Percentiles rank a stretch among this genome's conserved stretches.
phyloP scores from a whole-genome alignment of 371 early-diverging fungal genomes.

The Catenaria anguillulae region DNA sequence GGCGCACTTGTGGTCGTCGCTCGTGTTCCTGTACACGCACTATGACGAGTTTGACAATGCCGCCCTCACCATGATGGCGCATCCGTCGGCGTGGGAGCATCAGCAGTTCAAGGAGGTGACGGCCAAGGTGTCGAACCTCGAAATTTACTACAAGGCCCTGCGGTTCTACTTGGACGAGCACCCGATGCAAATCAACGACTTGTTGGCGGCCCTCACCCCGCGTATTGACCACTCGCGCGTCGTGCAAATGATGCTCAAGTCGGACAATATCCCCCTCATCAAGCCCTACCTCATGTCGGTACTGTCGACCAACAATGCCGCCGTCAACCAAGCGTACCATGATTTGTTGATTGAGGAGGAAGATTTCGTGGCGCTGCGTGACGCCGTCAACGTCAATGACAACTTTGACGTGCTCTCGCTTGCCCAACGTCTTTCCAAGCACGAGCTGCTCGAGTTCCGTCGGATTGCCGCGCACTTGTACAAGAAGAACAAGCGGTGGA shows the following conservation, averaged over 20 bases:
- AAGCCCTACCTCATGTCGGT: constrained; percentile 83
- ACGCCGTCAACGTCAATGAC: constrained; percentile 77
- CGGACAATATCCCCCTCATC: constrained; percentile 89
- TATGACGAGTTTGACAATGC: constrained; percentile 97
- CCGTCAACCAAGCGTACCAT: constrained; percentile 84
- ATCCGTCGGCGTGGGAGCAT: constrained; percentile 85
- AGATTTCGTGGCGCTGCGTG: constrained; percentile 76
- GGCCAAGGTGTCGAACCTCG: constrained; percentile 87
- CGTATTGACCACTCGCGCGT: constrained; percentile 91
- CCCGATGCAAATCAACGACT: constrained; percentile 78
- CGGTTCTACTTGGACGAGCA: constrained; percentile 91
- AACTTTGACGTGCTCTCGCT: constrained; percentile 83
- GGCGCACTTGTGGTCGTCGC: constrained; percentile 88
- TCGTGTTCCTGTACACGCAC: constrained; percentile 92
- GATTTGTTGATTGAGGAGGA: constrained; percentile 93
- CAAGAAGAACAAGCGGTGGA: constrained; percentile 86
- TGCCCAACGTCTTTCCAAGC: constrained; percentile 80
- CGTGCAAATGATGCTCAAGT: constrained; percentile 86
- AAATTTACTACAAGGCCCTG: constrained; percentile 89
- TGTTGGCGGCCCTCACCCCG: constrained; percentile 69
- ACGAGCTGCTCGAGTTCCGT: constrained; percentile 90
- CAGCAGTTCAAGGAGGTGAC: constrained; percentile 84
- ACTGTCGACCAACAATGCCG: constrained; percentile 73
- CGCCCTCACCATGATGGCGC: constrained; percentile 79
- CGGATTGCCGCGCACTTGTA: constrained; percentile 89